Evolutionary conservation across 345 rosid genomes (phyloP), one percentile per base, ranked within the genome.

Genomic region (Trapa bicornis): DNA sequence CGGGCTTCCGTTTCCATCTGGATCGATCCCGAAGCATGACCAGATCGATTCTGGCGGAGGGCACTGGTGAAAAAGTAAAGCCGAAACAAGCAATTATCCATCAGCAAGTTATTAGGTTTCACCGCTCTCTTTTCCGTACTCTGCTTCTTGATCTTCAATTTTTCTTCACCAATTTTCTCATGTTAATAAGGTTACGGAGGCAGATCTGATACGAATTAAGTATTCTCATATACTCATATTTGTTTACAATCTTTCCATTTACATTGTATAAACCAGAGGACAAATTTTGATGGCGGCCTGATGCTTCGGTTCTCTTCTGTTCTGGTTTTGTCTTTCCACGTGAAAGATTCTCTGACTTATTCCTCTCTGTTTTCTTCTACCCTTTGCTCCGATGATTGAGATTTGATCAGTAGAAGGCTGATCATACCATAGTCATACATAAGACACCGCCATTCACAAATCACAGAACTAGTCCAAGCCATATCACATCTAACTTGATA

Each of bases 1-100:
- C 74, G 77, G 85, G 3, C 70, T 84, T 73, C 72, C 83, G 60
- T 88, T 87, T 74, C 78, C 88, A 13, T 79, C 91, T n/a, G 83
- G 73, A 70, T 79, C 86, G 37, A 78, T 85, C 64, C 81, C 77
- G 62, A 88, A 76, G 68, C 89, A 81, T 57, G 96, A 88, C 72
- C 88, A 91, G 48, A 71, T 80, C 54, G 86, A 85, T 79, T 82
- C 85, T 0, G 76, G 79, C 42, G 82, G 80, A 17, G 56, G 63
- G 32, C 48, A 67, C 15, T 56, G 61, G 56, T 50, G 29, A 22
- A 22, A 32, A 45, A 13, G 43, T 41, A 6, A 29, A 58, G 37
- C 29, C 29, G 8, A 16, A 58, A 58, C 17, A 58, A 54, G 33
- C 60, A 11, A n/a, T 54, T 11, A 56, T 22, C 29, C 29, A 13